These are phyloP conservation scores for Coccomyxa subellipsoidea DNA, from an alignment of 163 green algal species.

Conservation along the genomic window DNA sequence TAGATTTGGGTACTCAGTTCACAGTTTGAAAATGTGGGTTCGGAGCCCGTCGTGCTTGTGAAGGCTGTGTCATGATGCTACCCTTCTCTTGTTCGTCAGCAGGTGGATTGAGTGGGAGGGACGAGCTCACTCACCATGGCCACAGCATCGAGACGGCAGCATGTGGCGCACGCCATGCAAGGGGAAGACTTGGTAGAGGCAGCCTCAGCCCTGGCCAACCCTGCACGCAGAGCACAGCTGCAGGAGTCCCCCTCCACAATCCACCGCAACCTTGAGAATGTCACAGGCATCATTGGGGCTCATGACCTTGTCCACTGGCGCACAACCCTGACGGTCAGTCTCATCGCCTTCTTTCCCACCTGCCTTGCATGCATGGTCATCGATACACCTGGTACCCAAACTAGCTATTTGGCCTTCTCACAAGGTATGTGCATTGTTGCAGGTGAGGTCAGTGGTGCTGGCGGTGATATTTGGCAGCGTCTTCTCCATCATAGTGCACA, in stretches of 20 bases:
- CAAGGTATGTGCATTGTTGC: neutral
- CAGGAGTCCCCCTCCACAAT: neutral
- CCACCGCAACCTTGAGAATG: neutral
- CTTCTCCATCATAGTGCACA: constrained; percentile 6
- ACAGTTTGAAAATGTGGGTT: too few species aligned
- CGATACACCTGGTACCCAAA: neutral
- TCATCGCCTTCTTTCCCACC: neutral
- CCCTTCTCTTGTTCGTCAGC: too few species aligned
- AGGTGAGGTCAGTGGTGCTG: constrained; percentile 2
- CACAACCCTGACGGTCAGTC: neutral
- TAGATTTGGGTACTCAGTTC: too few species aligned
- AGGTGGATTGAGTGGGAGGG: neutral
- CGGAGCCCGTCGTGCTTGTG: too few species aligned
- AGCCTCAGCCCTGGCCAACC: neutral
- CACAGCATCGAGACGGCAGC: neutral
- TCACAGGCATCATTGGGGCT: neutral
- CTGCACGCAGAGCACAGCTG: neutral
- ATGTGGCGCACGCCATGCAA: neutral
- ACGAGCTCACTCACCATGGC: neutral
- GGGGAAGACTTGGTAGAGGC: neutral
- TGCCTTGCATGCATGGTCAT: neutral
- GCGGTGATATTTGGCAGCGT: neutral
- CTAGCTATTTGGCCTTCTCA: neutral
- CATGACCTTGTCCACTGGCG: neutral
- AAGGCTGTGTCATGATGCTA: too few species aligned